These are phyloP conservation scores for Diaporthe aspalathi DNA, from an alignment of 2,329 filamentous ascomycete genomes.

Conservation along the genomic window DNA sequence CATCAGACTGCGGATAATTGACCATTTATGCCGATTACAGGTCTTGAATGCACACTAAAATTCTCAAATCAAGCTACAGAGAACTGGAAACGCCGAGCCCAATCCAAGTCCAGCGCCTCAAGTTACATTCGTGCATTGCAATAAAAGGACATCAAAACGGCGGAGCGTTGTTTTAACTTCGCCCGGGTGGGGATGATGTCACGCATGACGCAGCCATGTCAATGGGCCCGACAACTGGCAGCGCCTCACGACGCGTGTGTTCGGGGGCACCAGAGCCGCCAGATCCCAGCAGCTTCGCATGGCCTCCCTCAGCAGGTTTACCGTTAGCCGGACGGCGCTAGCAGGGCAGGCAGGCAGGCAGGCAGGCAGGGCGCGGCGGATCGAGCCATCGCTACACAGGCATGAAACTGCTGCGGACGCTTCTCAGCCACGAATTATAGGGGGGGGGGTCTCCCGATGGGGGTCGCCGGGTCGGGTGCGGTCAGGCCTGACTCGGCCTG, in stretches of 20 bases:
- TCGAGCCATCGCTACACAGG: no score
- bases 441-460: constrained; percentile 4
- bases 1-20: not conserved
- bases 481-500: constrained; percentile 22
- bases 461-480: constrained; percentile 3
- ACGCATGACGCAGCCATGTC: not conserved
- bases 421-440: constrained; percentile 28
- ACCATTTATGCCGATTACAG: not conserved
- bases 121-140: not conserved
- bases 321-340: constrained; percentile 15
- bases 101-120: constrained; percentile 13
- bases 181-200: constrained; percentile 23
- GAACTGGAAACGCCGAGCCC: constrained; percentile 5
- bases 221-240: constrained; percentile 19
- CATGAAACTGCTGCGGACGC: constrained; percentile 15
- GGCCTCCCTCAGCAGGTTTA: constrained; percentile 15
- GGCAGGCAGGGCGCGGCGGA: no score
- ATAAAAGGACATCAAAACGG: not conserved
- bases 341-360: not conserved
- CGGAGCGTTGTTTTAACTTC: not conserved
- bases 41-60: not conserved
- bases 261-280: not conserved
- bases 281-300: constrained; percentile 7
- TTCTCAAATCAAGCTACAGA: not conserved
- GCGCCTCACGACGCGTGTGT: constrained; percentile 23